Base-by-base conservation (phyloP, 2,329 filamentous ascomycete species). In the Talaromyces sp. region DNA sequence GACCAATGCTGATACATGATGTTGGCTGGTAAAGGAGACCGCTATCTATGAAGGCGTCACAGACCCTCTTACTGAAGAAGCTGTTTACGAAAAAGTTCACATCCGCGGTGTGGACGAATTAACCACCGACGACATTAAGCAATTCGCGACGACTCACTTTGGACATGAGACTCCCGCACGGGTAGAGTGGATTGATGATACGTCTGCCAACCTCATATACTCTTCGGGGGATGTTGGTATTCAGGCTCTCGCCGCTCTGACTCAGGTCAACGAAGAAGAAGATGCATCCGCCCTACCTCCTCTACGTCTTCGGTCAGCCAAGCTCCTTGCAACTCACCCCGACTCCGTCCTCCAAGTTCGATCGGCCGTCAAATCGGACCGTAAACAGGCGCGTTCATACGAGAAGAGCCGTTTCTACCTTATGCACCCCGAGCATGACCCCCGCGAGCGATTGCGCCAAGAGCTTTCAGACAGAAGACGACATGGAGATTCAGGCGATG, bases 111-210 rank as follows among this genome's bases (percentile, higher is more conserved):
- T 97, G 3, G 88, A 96, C 66, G 85, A 87, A 39, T 78, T 97
- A 68, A 90, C 88, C 29, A 91, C 91, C 24, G 82, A 85, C 50
- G 86, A 96, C 58, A 87, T 97, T 63, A 87, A 88, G 63, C 79
- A 82, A 54, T 97, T 91, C 64, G 84, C 90, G 8, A 74, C 79
- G 43, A 81, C 89, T 57, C 83, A 94, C 70, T 91, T 83, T 65
- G 75, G 80, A 32, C 70, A 73, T 13, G 78, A 80, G 50, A 67
- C 76, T 47, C 78, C 86, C 51, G 77, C 82, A 51, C 81, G 83
- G 56, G 80, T 97, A 58, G 91, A 97, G 75, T 99, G 94, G 94
- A 91, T 99, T 61, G 90, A 97, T 70, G 94, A 99, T 72, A 86
- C 85, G 6, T 93, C 91, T 0, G 90, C 91, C 57, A 97, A 97